phyloP scores from a whole-genome alignment of 176 grass and related monocot genomes.

The Pontederia crassipes region DNA sequence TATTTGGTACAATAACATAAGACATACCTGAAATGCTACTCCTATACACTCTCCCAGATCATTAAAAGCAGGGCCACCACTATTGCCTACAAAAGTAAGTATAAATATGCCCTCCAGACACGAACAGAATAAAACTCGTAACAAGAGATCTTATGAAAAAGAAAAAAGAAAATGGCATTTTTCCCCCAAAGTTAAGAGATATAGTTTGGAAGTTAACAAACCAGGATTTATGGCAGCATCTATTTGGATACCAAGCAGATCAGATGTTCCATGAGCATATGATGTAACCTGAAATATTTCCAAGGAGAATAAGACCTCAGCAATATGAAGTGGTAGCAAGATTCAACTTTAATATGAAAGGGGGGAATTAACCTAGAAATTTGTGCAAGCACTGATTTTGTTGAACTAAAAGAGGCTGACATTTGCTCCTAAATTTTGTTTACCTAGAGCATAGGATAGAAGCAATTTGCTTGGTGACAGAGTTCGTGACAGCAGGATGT shows the following conservation, averaged over 20 bases:
- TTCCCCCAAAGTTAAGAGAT: neutral
- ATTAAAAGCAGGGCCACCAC: conserved; percentile 96
- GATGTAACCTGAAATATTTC: conserved; percentile 68
- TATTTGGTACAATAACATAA: neutral
- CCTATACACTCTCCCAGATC: conserved; percentile 96
- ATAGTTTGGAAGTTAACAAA: conserved; percentile 19
- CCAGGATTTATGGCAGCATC: conserved; percentile 97
- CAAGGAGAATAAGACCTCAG: neutral
- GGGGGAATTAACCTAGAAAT: too few relatives aligned
- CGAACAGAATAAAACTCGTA: conserved; percentile 4
- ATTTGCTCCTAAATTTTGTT: too few relatives aligned
- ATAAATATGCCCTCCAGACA: neutral
- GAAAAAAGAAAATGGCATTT: neutral
- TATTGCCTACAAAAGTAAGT: conserved; percentile 63
- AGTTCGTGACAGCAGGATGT: too few relatives aligned
- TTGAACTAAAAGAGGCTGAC: too few relatives aligned
- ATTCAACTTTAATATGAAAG: neutral
- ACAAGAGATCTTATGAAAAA: neutral
- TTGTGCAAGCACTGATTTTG: too few relatives aligned
- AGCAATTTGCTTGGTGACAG: too few relatives aligned
- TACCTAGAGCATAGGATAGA: too few relatives aligned
- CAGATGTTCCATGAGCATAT: conserved; percentile 88
- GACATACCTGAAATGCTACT: conserved; percentile 94
- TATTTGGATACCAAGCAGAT: conserved; percentile 99
- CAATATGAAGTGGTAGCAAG: neutral